Evolutionary conservation across 2,329 filamentous ascomycete genomes (phyloP), one percentile per base, ranked within the genome.

Genomic region (Aureobasidium uvarum): DNA sequence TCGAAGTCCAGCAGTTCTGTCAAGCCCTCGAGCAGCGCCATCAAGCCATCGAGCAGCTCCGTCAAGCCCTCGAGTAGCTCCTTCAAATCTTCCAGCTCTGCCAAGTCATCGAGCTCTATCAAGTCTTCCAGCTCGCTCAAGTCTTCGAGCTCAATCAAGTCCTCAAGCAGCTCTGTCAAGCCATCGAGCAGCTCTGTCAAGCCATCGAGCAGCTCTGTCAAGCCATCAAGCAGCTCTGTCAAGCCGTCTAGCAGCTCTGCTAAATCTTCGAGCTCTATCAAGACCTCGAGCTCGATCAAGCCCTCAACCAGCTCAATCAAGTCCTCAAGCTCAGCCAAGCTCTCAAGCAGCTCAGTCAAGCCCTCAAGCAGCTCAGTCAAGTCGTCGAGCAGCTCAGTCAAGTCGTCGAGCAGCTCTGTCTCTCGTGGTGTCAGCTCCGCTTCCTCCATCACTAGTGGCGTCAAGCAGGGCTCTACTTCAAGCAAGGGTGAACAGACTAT

Each of bases 391-490:
- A 25, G 52, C 36, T 56, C 55, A 8, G 39, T 33, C 8, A 59
- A 59, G 55, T 7, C 55, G 14, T 28, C 55, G 6, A 59, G 55
- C 39, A 45, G 14, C 25, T 58, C 54, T 20, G 23, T 13, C 39
- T 45, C 54, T 6, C 38, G 39, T 23, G 25, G 54, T 20, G 23
- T n/a, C 54, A 59, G 28, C 23, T 11, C 3, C 25, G 28, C 18
- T 33, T 36, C 43, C 18, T 48, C 43, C 10, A 43, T 31, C 6
- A 39, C 41, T 43, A 23, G 43, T 11, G 45, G n/a, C 10, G 20
- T 62, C 31, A 62, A 62, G 45, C 58, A 62, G 14, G 58, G 58
- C 11, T 50, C 58, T 39, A 62, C 58, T 8, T 60, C 56, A 13
- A 28, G 18, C 58, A 62, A 8, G 28, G 39, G 16, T 36, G 23